Evolutionary conservation across 495 filamentous ascomycete genomes (phyloP).

Genomic region (Hamigera avellanea): DNA sequence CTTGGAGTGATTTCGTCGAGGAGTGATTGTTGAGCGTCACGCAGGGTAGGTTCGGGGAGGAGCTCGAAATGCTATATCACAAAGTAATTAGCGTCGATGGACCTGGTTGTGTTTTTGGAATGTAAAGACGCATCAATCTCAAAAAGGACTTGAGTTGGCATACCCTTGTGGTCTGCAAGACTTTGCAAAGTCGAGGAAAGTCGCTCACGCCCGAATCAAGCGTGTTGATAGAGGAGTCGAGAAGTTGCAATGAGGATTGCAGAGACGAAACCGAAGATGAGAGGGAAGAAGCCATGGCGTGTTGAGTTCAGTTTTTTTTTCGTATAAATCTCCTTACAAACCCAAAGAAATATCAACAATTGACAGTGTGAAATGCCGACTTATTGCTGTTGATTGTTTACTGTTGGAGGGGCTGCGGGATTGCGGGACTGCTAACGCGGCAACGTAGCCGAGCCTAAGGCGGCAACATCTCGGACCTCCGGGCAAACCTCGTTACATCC

Average conservation of each 20-base stretch:
- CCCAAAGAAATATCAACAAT: not conserved
- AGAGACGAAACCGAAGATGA: conserved; percentile 58
- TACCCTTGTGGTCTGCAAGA: conserved; percentile 61
- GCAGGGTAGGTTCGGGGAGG: conserved; percentile 55
- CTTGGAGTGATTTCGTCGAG: conserved; percentile 66
- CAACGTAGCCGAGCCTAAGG: conserved; percentile 5
- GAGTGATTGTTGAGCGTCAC: conserved; percentile 55
- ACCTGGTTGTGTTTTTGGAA: not conserved
- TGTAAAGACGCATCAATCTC: too few species aligned
- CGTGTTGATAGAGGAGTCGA: conserved; percentile 61
- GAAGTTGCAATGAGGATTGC: conserved; percentile 55
- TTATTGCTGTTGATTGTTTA: conserved; percentile 20
- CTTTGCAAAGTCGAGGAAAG: conserved; percentile 61
- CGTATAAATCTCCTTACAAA: not conserved
- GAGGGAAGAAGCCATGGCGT: conserved; percentile 39
- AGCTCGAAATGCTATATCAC: conserved; percentile 66
- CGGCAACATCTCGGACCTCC: conserved; percentile 14
- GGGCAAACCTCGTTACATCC: conserved; percentile 32
- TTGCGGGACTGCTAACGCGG: conserved; percentile 12
- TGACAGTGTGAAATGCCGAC: not conserved
- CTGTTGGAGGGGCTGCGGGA: conserved; percentile 13
- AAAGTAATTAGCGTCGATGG: conserved; percentile 2
- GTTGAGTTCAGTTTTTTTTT: too few species aligned
- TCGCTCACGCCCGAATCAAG: conserved; percentile 62
- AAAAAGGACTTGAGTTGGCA: too few species aligned